Base-by-base conservation (phyloP, 768 basidiomycete genomes). In the Agaricus subrufescens region DNA sequence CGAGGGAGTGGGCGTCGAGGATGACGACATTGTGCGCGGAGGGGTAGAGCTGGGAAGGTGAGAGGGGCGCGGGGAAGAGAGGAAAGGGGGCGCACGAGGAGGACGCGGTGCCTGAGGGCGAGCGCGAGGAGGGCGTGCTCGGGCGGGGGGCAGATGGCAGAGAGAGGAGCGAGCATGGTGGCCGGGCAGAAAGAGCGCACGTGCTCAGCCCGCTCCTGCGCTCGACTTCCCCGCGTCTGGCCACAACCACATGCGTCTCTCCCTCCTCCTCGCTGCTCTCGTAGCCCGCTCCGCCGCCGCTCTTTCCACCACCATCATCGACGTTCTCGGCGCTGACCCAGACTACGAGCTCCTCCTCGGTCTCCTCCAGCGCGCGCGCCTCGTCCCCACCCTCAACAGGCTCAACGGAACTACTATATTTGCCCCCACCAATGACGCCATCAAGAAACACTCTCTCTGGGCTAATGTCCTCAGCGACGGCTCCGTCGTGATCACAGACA, bases 341-440 rank as follows among this genome's bases (percentile, higher is more conserved):
- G 87, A 96, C 70, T 95, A 92, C 65, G 74, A 84, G 1, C 85
- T 84, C 29, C 75, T 97, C 15, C 72, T 98, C 15, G 66, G 66
- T 23, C 82, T 98, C 12, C 78, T 98, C 10, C 94, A 96, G 68
- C 81, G 83, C 12, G 81, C 96, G 3, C 85, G 86, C 58, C 86
- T 98, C 60, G 85, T 99, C 52, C 97, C 97, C 1, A 92, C 91
- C 5, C 79, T 99, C 60, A 97, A 96, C 69, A 84, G 77, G 61
- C 84, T 99, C 61, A 85, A 89, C 57, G 83, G 77, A 40, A 80
- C 80, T 66, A 97, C 97, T 27, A 69, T 99, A 46, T 98, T 98
- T 65, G 97, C 97, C 1, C 97, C 97, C 1, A 97, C 92, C 19
- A 95, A 99, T 72, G 86, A 92, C 57, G 97, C 97, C 34, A 83